Conservation (phyloP, 805 yeast species). For the Candida pseudoglaebosa region DNA sequence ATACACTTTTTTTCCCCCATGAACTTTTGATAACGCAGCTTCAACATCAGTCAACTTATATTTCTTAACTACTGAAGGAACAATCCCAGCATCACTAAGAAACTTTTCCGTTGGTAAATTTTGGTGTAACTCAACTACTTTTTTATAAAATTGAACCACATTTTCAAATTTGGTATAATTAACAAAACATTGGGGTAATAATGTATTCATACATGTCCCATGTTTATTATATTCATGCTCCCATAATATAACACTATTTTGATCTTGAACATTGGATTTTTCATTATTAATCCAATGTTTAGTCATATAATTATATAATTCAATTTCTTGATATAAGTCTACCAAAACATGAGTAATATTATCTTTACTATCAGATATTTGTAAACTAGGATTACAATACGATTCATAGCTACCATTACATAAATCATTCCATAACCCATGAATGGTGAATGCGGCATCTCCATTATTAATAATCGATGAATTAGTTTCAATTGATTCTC, state of each 20-base stretch:
- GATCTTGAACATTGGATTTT: slow-evolving; percentile 10
- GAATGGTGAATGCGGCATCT: slow-evolving; percentile 32
- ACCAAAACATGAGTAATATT: slow-evolving; percentile 19
- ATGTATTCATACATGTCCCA: slow-evolving; percentile 39
- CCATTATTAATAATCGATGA: slow-evolving; percentile 5
- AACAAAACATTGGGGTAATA: slow-evolving; percentile 33
- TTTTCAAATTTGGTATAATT: slow-evolving; percentile 20
- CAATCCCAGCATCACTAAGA: slow-evolving; percentile 31
- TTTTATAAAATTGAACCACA: slow-evolving; percentile 26
- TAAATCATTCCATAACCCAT: slow-evolving; percentile 43
- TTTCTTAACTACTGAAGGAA: slow-evolving; percentile 29
- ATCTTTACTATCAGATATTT: slow-evolving; percentile 23
- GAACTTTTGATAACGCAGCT: slow-evolving; percentile 28
- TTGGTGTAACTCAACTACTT: slow-evolving; percentile 23
- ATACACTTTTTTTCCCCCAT: slow-evolving; percentile 29
- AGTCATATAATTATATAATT: slow-evolving; percentile 25
- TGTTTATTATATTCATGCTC: slow-evolving; percentile 43
- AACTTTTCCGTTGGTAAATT: slow-evolving; percentile 33
- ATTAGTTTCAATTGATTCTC: slow-evolving; percentile 4
- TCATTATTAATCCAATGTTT: slow-evolving; percentile 23
- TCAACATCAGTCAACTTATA: slow-evolving; percentile 30
- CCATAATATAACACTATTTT: slow-evolving; percentile 30
- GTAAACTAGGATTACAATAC: slow-evolving; percentile 30
- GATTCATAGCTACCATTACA: slow-evolving; percentile 39
- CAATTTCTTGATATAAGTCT: slow-evolving; percentile 22